These are phyloP conservation scores for Mortierella claussenii DNA, from an alignment of 192 early-diverging fungal species.

Conservation along the genomic window DNA sequence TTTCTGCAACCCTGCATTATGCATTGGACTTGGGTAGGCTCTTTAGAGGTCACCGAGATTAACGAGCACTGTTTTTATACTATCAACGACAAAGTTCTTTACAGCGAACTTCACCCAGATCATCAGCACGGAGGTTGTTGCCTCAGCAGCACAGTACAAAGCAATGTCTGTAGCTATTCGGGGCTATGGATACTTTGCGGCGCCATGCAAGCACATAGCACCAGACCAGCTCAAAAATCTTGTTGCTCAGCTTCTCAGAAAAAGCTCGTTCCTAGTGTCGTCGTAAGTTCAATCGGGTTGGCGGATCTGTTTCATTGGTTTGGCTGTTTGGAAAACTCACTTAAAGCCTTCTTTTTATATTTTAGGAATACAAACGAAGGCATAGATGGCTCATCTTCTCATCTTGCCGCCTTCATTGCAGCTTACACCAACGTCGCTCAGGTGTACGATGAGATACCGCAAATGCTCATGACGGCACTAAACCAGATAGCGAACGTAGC, in stretches of 20 bases:
- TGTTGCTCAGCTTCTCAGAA: constrained; percentile 58
- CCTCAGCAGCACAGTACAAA: constrained; percentile 43
- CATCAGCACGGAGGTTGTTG: constrained; percentile 47
- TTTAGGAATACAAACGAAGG: constrained; percentile 60
- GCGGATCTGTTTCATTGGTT: not conserved
- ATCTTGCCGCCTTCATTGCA: constrained; percentile 70
- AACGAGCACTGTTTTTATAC: too few species aligned
- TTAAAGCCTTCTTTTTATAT: not conserved
- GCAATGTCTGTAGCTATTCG: constrained; percentile 74
- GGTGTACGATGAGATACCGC: constrained; percentile 58
- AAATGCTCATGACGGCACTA: constrained; percentile 58
- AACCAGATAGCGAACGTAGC: constrained; percentile 55
- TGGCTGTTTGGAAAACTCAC: not conserved
- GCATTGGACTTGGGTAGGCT: too few species aligned
- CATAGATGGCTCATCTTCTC: constrained; percentile 38
- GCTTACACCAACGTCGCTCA: constrained; percentile 67
- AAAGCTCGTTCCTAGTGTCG: constrained; percentile 60
- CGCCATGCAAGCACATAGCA: constrained; percentile 61
- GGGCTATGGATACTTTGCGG: constrained; percentile 75
- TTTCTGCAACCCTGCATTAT: not conserved
- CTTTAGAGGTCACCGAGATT: too few species aligned
- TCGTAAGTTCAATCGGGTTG: constrained; percentile 55
- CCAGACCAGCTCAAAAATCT: constrained; percentile 57
- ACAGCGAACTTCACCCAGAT: constrained; percentile 55
- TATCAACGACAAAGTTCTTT: constrained; percentile 55